Base-by-base conservation (phyloP, 116 monocot genomes). In the Iris pallida region DNA sequence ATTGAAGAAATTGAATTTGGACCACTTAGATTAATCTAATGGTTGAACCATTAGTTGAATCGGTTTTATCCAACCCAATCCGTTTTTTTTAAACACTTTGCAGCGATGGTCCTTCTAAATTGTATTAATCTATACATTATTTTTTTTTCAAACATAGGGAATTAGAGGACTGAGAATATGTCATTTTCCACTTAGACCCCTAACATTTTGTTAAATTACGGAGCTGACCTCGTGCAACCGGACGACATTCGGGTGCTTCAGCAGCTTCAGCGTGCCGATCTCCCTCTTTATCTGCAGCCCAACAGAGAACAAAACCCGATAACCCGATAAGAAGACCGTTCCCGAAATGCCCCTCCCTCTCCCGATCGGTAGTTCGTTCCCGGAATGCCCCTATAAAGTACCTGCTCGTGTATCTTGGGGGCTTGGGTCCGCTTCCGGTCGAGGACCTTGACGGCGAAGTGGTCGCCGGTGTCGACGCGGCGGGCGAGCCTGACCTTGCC, bases 211-310 rank as follows among this genome's bases (percentile, higher is more conserved):
- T 57, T 19, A 19, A n/a, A 53, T 53, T 57, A 6, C 0, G 53
- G 57, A 5, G 56, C 12, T 44, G 0, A 92, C 92, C 88, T 92
- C 92, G 43, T 88, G 58, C 1, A 92, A 65, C 12, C 85, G 80
- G 46, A 92, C 91, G 47, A 92, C 88, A 59, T 92, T 88, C 10
- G 91, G 91, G 65, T 92, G 91, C 62, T 73, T 85, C 46, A 92
- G 75, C 43, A 92, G 75, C 71, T 86, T 92, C 64, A 92, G 71
- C 15, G 92, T 92, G 18, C 79, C 78, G 30, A 92, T 92, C 79
- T 88, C 92, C 59, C 92, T 75, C 79, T 86, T 88, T 61, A 92
- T 88, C 92, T 88, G 79, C 55, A 61, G 42, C 13, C 8, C 53
- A 55, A 57, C 7, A 30, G 2, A 30, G 30, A 30, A 30, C 0